These are phyloP conservation scores for Sporothrix phasma DNA, from an alignment of 2,329 filamentous ascomycete genomes.

Conservation along the genomic window DNA sequence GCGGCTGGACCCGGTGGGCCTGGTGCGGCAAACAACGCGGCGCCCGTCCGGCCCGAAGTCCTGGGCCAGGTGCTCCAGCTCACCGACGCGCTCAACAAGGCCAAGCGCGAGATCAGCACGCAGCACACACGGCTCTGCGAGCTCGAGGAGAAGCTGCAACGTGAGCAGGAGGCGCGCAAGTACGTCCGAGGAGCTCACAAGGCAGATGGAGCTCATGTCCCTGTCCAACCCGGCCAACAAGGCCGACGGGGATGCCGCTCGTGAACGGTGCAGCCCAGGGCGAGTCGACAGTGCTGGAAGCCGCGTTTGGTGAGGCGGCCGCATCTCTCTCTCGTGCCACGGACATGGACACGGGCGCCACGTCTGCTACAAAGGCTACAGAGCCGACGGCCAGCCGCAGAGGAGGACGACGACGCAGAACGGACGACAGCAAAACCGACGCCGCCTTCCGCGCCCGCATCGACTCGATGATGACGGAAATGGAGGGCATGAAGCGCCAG, in stretches of 20 bases:
- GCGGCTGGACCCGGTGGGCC: neutral
- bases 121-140: slow-evolving; percentile 71
- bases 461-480: slow-evolving; percentile 67
- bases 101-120: slow-evolving; percentile 79
- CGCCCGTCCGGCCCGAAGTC: slow-evolving; percentile 50
- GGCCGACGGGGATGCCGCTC: slow-evolving; percentile 17
- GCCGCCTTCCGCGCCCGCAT: slow-evolving; percentile 54
- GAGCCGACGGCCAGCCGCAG: neutral
- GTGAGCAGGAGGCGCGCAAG: slow-evolving; percentile 73
- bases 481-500: slow-evolving; percentile 70
- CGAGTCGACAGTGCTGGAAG: slow-evolving; percentile 34
- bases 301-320: slow-evolving; percentile 35
- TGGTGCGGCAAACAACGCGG: slow-evolving; percentile 33
- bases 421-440: neutral
- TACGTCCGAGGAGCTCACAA: slow-evolving; percentile 74
- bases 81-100: slow-evolving; percentile 71
- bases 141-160: slow-evolving; percentile 65
- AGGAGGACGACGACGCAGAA: neutral
- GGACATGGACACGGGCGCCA: neutral
- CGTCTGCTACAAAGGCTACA: neutral
- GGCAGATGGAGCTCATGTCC: slow-evolving; percentile 42
- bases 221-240: neutral
- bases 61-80: slow-evolving; percentile 70
- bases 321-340: neutral
- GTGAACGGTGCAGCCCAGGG: slow-evolving; percentile 30